Evolutionary conservation across 805 yeast genomes (phyloP).

Genomic region (Ogataea pignaliae): DNA sequence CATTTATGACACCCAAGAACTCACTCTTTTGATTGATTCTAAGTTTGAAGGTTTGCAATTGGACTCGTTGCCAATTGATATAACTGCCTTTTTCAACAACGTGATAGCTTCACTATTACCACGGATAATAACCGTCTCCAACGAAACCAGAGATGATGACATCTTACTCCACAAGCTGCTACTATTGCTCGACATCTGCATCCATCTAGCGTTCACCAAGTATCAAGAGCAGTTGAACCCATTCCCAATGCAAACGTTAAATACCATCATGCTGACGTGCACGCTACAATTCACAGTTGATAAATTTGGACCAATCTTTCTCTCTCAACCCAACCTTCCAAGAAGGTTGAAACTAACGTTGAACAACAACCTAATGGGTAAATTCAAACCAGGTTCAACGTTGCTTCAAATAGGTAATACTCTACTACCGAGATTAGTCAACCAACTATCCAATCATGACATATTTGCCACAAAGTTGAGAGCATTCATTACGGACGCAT

Average conservation of each 20-base stretch:
- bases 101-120: constrained; percentile 2
- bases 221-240: constrained; percentile 6
- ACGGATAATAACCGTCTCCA: too few relatives aligned
- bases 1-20: background rate
- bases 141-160: background rate
- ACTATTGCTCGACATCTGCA: constrained; percentile 21
- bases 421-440: constrained; percentile 16
- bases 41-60: constrained; percentile 4
- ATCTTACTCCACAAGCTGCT: constrained; percentile 7
- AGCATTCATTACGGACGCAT: constrained; percentile 20
- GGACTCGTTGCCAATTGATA: constrained; percentile 9
- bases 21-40: background rate
- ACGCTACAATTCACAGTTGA: constrained; percentile 19
- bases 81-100: constrained; percentile 12
- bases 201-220: constrained; percentile 12
- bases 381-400: constrained; percentile 29
- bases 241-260: constrained; percentile 27
- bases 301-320: constrained; percentile 18
- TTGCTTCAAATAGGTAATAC: constrained; percentile 26
- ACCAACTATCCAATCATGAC: constrained; percentile 20
- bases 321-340: constrained; percentile 1
- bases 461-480: constrained; percentile 20
- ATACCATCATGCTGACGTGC: constrained; percentile 16
- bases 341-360: constrained; percentile 22
- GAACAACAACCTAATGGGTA: constrained; percentile 25